Conservation (phyloP, 139 green algal genomes). For the Yamagishiella unicocca region DNA sequence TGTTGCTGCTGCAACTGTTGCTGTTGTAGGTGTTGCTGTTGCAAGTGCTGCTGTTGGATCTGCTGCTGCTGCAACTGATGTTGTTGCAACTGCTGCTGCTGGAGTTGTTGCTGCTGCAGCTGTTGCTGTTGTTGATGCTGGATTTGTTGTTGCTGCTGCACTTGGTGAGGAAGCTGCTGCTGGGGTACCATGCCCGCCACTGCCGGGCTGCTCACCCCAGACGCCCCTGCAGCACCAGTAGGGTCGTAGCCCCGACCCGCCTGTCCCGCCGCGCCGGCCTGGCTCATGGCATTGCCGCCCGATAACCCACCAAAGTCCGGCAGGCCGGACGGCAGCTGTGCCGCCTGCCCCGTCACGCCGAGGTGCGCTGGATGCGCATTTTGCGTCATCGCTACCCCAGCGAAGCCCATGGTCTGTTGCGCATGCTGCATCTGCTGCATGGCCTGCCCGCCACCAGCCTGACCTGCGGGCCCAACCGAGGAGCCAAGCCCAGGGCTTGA, state of each 20-base stretch:
- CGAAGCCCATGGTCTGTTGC: background rate
- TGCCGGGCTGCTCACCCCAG: background rate
- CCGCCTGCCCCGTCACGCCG: background rate
- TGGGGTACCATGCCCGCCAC: background rate
- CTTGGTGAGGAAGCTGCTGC: slow-evolving; percentile 19
- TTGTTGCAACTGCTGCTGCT: slow-evolving; percentile 8
- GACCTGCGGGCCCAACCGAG: background rate
- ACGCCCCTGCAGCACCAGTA: too few relatives aligned
- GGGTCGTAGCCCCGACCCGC: too few relatives aligned
- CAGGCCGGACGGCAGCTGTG: too few relatives aligned
- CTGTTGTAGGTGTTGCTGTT: background rate
- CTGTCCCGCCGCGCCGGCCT: too few relatives aligned
- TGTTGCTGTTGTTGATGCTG: slow-evolving; percentile 7
- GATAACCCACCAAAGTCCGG: too few relatives aligned
- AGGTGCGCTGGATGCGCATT: background rate
- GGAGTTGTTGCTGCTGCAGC: slow-evolving; percentile 13
- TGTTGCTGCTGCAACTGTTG: slow-evolving; percentile 5
- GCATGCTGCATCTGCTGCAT: background rate
- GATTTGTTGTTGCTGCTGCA: background rate
- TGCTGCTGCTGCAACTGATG: slow-evolving; percentile 20
- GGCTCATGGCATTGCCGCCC: too few relatives aligned
- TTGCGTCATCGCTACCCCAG: background rate
- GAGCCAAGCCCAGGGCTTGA: background rate
- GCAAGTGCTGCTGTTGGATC: slow-evolving; percentile 25
- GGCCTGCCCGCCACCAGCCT: background rate